phyloP scores from a whole-genome alignment of 495 filamentous ascomycete genomes.

The Aspergillus affinis region DNA sequence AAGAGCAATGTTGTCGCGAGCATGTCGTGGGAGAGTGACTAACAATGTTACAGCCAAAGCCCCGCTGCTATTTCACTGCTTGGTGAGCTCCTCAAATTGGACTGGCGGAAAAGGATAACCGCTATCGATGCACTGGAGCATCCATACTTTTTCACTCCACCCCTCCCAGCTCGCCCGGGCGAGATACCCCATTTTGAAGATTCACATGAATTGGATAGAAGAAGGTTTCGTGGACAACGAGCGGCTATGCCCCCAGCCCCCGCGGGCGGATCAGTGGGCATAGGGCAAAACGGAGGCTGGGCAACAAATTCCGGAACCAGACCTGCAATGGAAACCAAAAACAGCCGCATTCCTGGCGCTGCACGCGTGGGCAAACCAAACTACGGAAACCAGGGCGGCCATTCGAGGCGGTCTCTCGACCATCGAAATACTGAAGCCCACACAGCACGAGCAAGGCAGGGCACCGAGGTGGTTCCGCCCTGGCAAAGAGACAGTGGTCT shows the following conservation, averaged over 20 bases:
- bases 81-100: conserved; percentile 78
- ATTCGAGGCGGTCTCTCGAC: conserved; percentile 26
- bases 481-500: conserved; percentile 36
- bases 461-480: conserved; percentile 23
- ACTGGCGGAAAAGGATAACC: conserved; percentile 86
- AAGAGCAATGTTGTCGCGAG: no score
- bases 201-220: conserved; percentile 91
- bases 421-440: conserved; percentile 17
- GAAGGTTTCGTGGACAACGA: conserved; percentile 79
- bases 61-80: conserved; percentile 74
- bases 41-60: conserved; percentile 35
- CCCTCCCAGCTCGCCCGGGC: conserved; percentile 74
- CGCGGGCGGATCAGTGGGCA: conserved; percentile 81
- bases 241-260: conserved; percentile 82
- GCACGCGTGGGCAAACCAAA: conserved; percentile 28
- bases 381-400: conserved; percentile 23
- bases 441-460: conserved; percentile 10
- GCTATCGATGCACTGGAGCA: conserved; percentile 93
- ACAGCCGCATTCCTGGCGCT: conserved; percentile 36
- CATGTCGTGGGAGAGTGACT: conserved; percentile 3
- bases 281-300: conserved; percentile 65
- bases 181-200: conserved; percentile 90
- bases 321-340: conserved; percentile 28
- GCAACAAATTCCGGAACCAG: conserved; percentile 32
- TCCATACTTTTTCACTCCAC: conserved; percentile 79